These are phyloP conservation scores for Fusarium proliferatum DNA, from an alignment of 2,329 filamentous ascomycete species.

Conservation along the genomic window DNA sequence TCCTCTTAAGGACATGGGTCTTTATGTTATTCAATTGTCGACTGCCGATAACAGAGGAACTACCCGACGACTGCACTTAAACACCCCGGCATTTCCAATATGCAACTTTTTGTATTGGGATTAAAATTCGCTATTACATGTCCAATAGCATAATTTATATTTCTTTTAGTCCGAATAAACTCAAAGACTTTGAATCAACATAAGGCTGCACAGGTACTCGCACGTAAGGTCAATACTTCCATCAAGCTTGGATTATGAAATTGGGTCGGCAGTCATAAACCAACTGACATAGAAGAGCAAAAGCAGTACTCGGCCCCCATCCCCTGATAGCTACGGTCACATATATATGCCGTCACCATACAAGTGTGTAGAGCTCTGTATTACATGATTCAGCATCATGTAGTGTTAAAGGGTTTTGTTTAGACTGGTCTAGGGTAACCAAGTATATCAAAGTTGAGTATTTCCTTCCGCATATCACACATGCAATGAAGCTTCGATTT, in stretches of 20 bases:
- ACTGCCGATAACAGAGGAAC: conserved; percentile 7
- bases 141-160: too few species aligned
- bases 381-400: background rate
- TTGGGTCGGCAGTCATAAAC: background rate
- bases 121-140: background rate
- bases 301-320: background rate
- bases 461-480: background rate
- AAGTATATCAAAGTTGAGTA: background rate
- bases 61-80: background rate
- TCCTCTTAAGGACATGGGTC: conserved; percentile 19
- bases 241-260: background rate
- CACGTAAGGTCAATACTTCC: too few species aligned
- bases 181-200: background rate
- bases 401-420: background rate
- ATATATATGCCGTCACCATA: background rate
- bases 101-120: background rate
- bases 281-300: background rate
- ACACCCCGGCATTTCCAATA: background rate
- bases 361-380: background rate
- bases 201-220: background rate
- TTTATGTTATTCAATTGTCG: conserved; percentile 3
- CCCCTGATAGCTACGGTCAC: background rate
- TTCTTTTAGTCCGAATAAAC: background rate
- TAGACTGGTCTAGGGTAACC: background rate
- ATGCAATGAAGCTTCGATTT: background rate